A percentile compares a stretch with the other conserved stretches of the same genome.
Evolutionary conservation across 345 rosid genomes (phyloP).

Genomic region (Eucalyptus polybractea): DNA sequence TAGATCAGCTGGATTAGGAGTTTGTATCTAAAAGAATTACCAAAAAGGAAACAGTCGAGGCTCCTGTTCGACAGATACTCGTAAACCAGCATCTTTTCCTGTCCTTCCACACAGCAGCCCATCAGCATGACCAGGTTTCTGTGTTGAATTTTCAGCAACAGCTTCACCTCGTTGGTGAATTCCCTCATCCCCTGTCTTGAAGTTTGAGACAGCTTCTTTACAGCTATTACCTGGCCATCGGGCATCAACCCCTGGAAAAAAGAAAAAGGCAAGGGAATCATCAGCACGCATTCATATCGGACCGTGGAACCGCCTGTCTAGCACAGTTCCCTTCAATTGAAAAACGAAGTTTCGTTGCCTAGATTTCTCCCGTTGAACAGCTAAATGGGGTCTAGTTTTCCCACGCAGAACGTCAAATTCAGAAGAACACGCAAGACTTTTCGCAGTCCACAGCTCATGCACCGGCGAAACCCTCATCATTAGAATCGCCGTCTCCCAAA

Average conservation of each 20-base stretch:
- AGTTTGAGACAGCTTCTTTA: slow-evolving; percentile 44
- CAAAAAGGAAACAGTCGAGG: slow-evolving; percentile 58
- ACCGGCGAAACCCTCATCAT: background rate
- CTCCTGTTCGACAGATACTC: slow-evolving; percentile 76
- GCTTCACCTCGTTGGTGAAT: slow-evolving; percentile 63
- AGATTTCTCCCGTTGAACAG: background rate
- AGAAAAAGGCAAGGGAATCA: background rate
- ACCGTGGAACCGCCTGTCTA: background rate
- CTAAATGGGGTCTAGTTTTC: background rate
- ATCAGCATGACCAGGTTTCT: slow-evolving; percentile 59
- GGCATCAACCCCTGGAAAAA: slow-evolving; percentile 45
- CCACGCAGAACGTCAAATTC: background rate
- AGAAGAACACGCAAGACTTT: background rate
- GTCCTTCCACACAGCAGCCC: slow-evolving; percentile 63
- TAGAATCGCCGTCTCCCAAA: background rate
- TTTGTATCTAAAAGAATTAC: slow-evolving; percentile 6
- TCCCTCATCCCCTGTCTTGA: slow-evolving; percentile 67
- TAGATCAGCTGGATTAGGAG: background rate
- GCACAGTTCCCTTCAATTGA: background rate
- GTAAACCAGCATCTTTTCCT: slow-evolving; percentile 70
- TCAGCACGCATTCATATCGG: background rate
- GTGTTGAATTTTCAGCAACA: slow-evolving; percentile 62
- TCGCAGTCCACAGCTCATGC: background rate
- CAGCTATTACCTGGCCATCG: slow-evolving; percentile 56
- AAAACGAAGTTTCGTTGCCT: background rate